Evolutionary conservation across 345 rosid genomes (phyloP).

Genomic region (Populus nigra): DNA sequence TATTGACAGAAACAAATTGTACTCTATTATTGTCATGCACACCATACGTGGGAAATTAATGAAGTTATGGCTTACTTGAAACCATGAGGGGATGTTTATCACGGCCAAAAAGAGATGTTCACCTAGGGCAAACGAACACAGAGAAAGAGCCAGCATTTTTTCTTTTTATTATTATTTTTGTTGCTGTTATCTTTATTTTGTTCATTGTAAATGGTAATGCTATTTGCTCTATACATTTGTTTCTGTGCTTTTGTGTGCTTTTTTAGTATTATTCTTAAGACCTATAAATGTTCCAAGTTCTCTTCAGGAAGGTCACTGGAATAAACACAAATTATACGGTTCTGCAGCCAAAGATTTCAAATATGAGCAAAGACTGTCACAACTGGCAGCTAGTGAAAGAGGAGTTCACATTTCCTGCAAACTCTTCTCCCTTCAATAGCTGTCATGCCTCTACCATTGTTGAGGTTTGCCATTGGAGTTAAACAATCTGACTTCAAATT

Average conservation of each 20-base stretch:
- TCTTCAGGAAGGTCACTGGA: slow-evolving; percentile 28
- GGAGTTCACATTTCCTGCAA: slow-evolving; percentile 64
- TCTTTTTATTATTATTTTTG: neutral
- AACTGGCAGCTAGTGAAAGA: slow-evolving; percentile 34
- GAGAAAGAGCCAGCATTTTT: neutral
- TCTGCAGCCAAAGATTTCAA: slow-evolving; percentile 14
- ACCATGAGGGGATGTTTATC: neutral
- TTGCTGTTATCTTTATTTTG: neutral
- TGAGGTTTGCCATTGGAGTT: slow-evolving; percentile 44
- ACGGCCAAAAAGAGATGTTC: neutral
- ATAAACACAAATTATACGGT: neutral
- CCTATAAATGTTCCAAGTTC: neutral
- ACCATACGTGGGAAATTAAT: neutral
- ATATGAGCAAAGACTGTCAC: slow-evolving; percentile 31
- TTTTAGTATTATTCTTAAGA: neutral
- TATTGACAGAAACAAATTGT: neutral
- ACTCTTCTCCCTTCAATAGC: slow-evolving; percentile 73
- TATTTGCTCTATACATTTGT: neutral
- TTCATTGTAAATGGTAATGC: neutral
- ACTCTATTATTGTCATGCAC: neutral
- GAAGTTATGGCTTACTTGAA: neutral
- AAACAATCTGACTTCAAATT: neutral
- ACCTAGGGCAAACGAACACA: neutral
- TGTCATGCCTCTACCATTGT: slow-evolving; percentile 93
- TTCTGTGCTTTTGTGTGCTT: neutral